Conservation (phyloP, 2,329 filamentous ascomycete species). For the Chrysoporthe cubensis region DNA sequence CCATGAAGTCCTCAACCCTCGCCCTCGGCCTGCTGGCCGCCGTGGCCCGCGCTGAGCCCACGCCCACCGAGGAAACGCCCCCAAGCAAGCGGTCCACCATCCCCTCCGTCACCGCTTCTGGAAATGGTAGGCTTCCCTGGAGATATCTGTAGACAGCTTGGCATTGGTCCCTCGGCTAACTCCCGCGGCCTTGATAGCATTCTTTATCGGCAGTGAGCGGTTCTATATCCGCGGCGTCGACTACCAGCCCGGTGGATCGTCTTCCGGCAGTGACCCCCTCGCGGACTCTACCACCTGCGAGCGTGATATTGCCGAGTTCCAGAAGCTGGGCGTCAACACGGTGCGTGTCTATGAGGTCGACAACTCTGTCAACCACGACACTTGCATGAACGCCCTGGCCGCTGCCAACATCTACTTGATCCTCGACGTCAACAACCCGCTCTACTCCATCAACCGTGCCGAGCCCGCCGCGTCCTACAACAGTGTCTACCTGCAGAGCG, state of each 20-base stretch:
- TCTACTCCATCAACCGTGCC: slow-evolving; percentile 83
- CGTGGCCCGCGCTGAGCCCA: slow-evolving; percentile 53
- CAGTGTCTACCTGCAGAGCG: slow-evolving; percentile 76
- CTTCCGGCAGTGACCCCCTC: slow-evolving; percentile 70
- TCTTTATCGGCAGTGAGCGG: slow-evolving; percentile 56
- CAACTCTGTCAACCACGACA: slow-evolving; percentile 79
- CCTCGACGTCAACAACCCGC: slow-evolving; percentile 86
- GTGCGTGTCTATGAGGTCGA: slow-evolving; percentile 92
- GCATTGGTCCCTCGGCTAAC: not conserved
- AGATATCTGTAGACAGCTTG: not conserved
- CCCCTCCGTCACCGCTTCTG: slow-evolving; percentile 56
- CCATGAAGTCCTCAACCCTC: slow-evolving; percentile 54
- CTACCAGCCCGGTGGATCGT: slow-evolving; percentile 66
- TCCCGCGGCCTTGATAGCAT: slow-evolving; percentile 44
- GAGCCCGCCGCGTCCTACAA: slow-evolving; percentile 82
- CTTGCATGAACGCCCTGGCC: slow-evolving; percentile 80
- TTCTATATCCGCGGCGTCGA: slow-evolving; percentile 66
- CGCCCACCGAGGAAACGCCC: slow-evolving; percentile 50
- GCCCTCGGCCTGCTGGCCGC: slow-evolving; percentile 53
- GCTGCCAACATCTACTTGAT: slow-evolving; percentile 92
- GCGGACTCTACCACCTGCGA: slow-evolving; percentile 71
- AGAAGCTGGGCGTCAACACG: slow-evolving; percentile 86
- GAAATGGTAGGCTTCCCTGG: slow-evolving; percentile 53
- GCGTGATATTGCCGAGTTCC: slow-evolving; percentile 81
- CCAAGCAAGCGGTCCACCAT: slow-evolving; percentile 55